Base-by-base conservation (phyloP, 805 yeast species). In the Candida succiphila region DNA sequence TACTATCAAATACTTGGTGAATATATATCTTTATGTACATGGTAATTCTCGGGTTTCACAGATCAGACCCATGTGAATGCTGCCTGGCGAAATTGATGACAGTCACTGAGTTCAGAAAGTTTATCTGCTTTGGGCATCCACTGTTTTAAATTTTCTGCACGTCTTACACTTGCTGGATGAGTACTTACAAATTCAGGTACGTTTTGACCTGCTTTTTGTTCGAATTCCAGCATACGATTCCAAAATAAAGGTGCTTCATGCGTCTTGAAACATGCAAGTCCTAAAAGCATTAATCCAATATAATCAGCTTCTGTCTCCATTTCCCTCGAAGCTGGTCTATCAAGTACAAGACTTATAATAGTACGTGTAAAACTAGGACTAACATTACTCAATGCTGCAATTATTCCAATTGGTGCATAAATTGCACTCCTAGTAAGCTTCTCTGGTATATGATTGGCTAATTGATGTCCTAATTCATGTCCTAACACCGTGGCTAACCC, bases 291-390 rank as follows among this genome's bases (percentile, higher is more conserved):
- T 39, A 92, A 61, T 0, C 99, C 99, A 21, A 92, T 88, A 46
- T 79, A 78, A 56, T 92, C 98, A 0, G 98, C 97, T 54, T 92
- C 98, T 1, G 86, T 70, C 56, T 92, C 99, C 95, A 86, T 86
- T 38, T 75, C 85, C 46, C 99, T 66, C 1, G 94, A 82, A 1
- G 94, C 82, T 0, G 96, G 96, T 70, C 80, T 71, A 42, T 75
- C 72, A 31, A 87, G 52, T 12, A 75, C 51, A 1, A 86, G 67
- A 19, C 67, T 67, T 13, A 84, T 54, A 18, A 69, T 37, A 22
- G 82, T 41, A 33, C 69, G 67, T 45, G 72, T 72, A 36, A 82
- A 48, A 30, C 58, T 45, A 34, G 66, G 58, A 5, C 75, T 58
- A 5, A 94, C 86, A 4, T 88, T 69, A n/a, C 75, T 44, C 1